Base-by-base conservation (phyloP, 1,284 basidiomycete genomes). In the Trichosporon asahii region DNA sequence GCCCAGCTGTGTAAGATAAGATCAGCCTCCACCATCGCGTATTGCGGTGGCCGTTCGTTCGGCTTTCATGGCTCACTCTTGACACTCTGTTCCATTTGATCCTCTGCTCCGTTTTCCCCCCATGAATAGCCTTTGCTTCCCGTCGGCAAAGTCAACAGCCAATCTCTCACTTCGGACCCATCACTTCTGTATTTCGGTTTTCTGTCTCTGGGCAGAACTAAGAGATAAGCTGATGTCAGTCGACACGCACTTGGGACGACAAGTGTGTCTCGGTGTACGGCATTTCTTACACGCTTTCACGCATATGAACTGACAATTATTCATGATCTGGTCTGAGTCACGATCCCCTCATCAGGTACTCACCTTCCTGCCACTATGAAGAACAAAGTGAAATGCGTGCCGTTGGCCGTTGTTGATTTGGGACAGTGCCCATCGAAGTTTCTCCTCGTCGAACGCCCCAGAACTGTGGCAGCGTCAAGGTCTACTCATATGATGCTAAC, bases 21-120 rank as follows among this genome's bases (percentile, higher is more conserved):
- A 40, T 73, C 65, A 71, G 67, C 31, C 21, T 23, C 9, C 29
- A n/a, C n/a, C n/a, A n/a, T n/a, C n/a, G n/a, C n/a, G n/a, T n/a
- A n/a, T n/a, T n/a, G n/a, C n/a, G n/a, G n/a, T n/a, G n/a, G n/a
- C n/a, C n/a, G n/a, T n/a, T n/a, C n/a, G n/a, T 4, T n/a, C 57
- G 55, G 18, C 57, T 18, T 33, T 31, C 7, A 15, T 9, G 35
- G 70, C 78, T 73, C 69, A 79, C 79, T 77, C 68, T 81, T 80
- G 4, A 81, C 76, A 64, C 80, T 81, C 33, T 70, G 60, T 2
- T 78, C 78, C 53, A 68, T 75, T 15, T 70, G 68, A 5, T 74
- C 72, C 2, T 81, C 78, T 60, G 80, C 79, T 0, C 80, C 79
- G 2, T 72, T 76, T 37, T 57, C 6, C n/a, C 74, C 79, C 80